phyloP scores from a whole-genome alignment of 2,329 filamentous ascomycete species.

The Aspergillus amoenus region DNA sequence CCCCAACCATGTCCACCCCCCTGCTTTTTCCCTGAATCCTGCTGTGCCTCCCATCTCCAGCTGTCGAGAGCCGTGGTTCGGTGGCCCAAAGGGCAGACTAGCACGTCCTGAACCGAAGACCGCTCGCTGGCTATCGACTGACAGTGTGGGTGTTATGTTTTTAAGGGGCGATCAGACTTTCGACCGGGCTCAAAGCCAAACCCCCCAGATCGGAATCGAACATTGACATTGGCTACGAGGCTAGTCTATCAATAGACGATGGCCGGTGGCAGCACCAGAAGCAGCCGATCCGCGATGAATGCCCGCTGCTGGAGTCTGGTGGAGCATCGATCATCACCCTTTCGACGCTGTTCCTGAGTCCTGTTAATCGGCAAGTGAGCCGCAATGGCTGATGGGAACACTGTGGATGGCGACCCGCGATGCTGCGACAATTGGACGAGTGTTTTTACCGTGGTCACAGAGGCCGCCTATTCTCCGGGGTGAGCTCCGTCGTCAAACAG shows the following conservation, averaged over 20 bases:
- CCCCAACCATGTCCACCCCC: background rate
- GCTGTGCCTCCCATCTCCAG: background rate
- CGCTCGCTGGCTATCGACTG: background rate
- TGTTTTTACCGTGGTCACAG: background rate
- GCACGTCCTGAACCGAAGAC: too few relatives aligned
- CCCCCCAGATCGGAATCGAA: background rate
- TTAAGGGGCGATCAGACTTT: slow-evolving; percentile 7
- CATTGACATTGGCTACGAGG: background rate
- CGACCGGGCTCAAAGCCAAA: background rate
- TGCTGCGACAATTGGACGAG: background rate
- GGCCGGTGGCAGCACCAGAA: background rate
- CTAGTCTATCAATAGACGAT: slow-evolving; percentile 4
- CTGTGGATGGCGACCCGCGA: background rate
- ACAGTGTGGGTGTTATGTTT: slow-evolving; percentile 1
- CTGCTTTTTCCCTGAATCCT: background rate
- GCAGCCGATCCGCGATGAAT: slow-evolving; percentile 2
- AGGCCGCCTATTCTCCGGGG: background rate
- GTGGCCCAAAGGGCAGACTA: background rate
- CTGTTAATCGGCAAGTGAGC: slow-evolving; percentile 1
- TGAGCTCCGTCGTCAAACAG: background rate
- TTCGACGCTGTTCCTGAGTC: background rate
- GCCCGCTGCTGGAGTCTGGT: slow-evolving; percentile 1
- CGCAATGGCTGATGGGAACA: background rate
- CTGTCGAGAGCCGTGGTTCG: background rate
- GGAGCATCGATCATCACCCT: slow-evolving; percentile 4